Evolutionary conservation across 352 stramenopile genomes (phyloP).

Genomic region (Phytophthora macrochlamydospora): DNA sequence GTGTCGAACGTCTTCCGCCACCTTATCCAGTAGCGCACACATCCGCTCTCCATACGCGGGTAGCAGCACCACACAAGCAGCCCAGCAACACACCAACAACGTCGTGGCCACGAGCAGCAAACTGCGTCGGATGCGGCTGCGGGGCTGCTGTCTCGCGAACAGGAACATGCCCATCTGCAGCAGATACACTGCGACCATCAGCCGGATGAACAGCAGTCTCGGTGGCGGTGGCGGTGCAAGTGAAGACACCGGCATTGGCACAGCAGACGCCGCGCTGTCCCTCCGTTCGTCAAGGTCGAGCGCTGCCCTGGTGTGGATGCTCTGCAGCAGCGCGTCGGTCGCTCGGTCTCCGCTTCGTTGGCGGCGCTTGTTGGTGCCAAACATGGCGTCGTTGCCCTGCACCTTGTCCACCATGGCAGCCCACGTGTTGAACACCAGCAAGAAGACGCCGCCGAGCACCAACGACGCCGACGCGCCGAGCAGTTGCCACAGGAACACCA

Average conservation of each 20-base stretch:
- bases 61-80: conserved; percentile 53
- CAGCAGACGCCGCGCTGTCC: conserved; percentile 17
- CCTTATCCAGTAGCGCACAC: conserved; percentile 61
- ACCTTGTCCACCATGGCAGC: conserved; percentile 70
- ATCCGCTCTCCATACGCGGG: conserved; percentile 58
- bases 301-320: conserved; percentile 24
- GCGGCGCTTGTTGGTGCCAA: background rate
- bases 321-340: conserved; percentile 23
- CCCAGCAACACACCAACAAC: conserved; percentile 56
- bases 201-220: conserved; percentile 57
- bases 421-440: conserved; percentile 74
- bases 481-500: conserved; percentile 62
- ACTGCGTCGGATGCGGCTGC: conserved; percentile 37
- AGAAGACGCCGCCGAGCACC: conserved; percentile 54
- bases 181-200: conserved; percentile 53
- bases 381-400: conserved; percentile 16
- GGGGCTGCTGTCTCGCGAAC: conserved; percentile 35
- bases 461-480: conserved; percentile 50
- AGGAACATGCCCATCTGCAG: conserved; percentile 56
- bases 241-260: conserved; percentile 9
- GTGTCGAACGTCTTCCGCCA: conserved; percentile 50
- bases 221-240: conserved; percentile 36
- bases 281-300: conserved; percentile 26
- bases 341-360: conserved; percentile 2
- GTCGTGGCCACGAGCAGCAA: conserved; percentile 53